Evolutionary conservation across 768 basidiomycete genomes (phyloP).

Genomic region (Leccinum disarticulatum): DNA sequence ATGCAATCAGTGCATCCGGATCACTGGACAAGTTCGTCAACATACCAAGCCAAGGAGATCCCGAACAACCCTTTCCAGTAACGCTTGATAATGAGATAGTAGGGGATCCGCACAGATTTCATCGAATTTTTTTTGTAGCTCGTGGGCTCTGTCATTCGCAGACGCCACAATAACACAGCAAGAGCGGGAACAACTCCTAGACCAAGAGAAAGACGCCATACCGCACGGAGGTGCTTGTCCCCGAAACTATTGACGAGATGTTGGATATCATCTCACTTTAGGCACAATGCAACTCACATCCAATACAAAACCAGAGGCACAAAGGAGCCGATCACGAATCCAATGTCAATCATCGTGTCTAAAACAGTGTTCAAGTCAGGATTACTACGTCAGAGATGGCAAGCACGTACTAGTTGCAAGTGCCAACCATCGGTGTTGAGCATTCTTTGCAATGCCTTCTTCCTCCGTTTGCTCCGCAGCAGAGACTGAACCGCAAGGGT

Average conservation of each 20-base stretch:
- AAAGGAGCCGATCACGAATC: constrained; percentile 77
- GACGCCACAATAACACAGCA: constrained; percentile 83
- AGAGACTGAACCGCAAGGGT: constrained; percentile 88
- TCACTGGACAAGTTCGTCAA: not conserved
- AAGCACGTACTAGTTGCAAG: constrained; percentile 76
- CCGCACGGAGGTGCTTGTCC: constrained; percentile 73
- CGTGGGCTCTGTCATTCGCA: constrained; percentile 79
- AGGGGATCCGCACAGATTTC: constrained; percentile 73
- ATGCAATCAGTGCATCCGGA: constrained; percentile 1
- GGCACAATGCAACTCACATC: constrained; percentile 56
- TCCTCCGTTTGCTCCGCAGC: constrained; percentile 91
- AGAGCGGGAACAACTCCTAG: constrained; percentile 80
- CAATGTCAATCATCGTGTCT: constrained; percentile 86
- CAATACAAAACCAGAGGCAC: constrained; percentile 84
- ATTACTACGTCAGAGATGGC: not conserved
- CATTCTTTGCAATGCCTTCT: constrained; percentile 68
- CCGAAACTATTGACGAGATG: constrained; percentile 54
- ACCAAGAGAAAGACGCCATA: constrained; percentile 86
- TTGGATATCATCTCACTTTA: not conserved
- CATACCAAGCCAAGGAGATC: constrained; percentile 73
- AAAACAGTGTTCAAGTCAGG: not conserved
- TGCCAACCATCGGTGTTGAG: constrained; percentile 85
- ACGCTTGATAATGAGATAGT: constrained; percentile 69
- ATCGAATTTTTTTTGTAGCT: constrained; percentile 77
- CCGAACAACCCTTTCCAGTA: constrained; percentile 79